Evolutionary conservation across 202 grass and related monocot species (phyloP).

Genomic region (Dendrocalamus latiflorus): DNA sequence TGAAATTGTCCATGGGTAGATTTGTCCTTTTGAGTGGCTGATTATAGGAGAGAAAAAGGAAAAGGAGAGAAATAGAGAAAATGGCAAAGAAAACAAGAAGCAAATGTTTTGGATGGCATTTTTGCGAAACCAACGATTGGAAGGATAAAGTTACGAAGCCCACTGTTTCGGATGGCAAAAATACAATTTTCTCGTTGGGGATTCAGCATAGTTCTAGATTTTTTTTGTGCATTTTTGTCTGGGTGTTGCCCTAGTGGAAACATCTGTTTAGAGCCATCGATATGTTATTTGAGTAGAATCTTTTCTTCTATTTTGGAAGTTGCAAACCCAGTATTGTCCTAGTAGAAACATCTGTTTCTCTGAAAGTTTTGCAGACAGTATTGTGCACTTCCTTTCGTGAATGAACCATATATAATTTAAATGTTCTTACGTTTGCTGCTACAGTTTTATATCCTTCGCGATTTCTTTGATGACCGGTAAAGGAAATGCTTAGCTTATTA

Average conservation of each 20-base stretch:
- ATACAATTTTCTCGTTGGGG: too few relatives aligned
- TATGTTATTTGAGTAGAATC: not conserved
- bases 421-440: not conserved
- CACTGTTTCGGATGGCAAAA: too few relatives aligned
- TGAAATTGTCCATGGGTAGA: too few relatives aligned
- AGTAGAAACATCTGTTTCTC: slow-evolving; percentile 2
- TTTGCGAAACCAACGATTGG: too few relatives aligned
- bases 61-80: too few relatives aligned
- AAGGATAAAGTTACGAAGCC: too few relatives aligned
- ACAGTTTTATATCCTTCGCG: not conserved
- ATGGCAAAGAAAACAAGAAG: too few relatives aligned
- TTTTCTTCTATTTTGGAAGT: not conserved
- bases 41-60: too few relatives aligned
- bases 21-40: too few relatives aligned
- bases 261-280: not conserved
- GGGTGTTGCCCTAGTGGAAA: not conserved
- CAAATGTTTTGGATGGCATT: too few relatives aligned
- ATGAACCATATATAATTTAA: not conserved
- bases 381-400: not conserved
- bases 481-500: not conserved
- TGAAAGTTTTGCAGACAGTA: slow-evolving; percentile 1
- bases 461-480: slow-evolving; percentile 1
- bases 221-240: not conserved
- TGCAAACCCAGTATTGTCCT: not conserved
- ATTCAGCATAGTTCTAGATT: slow-evolving; percentile 1